phyloP scores from a whole-genome alignment of 140 eudicot species.

The Flaveria floridana region DNA sequence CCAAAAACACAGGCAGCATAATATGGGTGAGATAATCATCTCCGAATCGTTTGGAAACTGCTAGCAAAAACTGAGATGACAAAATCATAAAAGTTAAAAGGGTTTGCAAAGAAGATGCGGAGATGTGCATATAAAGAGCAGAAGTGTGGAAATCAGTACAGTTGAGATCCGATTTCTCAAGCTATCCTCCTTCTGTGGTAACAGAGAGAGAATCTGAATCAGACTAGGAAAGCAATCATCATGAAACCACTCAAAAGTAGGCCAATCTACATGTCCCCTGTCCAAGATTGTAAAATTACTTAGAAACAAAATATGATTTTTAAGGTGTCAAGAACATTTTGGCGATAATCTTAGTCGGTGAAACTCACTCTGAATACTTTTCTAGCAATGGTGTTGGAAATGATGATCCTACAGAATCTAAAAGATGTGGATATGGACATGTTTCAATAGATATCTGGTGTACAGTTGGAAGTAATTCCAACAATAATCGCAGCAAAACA shows the following conservation, averaged over 20 bases:
- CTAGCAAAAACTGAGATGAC: conserved; percentile 66
- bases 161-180: conserved; percentile 68
- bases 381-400: conserved; percentile 67
- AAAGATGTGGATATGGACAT: conserved; percentile 70
- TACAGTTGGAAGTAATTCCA: conserved; percentile 66
- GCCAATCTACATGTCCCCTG: conserved; percentile 88
- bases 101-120: conserved; percentile 14
- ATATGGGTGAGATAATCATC: conserved; percentile 73
- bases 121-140: background rate
- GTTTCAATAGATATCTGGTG: conserved; percentile 74
- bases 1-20: conserved; percentile 74
- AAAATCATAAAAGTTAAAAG: conserved; percentile 20
- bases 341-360: background rate
- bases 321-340: background rate
- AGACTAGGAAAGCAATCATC: conserved; percentile 76
- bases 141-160: conserved; percentile 38
- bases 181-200: conserved; percentile 87
- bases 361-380: conserved; percentile 68
- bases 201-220: conserved; percentile 69
- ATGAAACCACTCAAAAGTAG: conserved; percentile 87
- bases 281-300: conserved; percentile 21
- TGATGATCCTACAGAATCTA: conserved; percentile 50
- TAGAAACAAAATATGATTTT: conserved; percentile 14
- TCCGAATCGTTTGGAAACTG: conserved; percentile 66
- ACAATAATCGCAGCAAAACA: conserved; percentile 69